Evolutionary conservation across 306 rosid species (phyloP).

Genomic region (Trifolium dubium): DNA sequence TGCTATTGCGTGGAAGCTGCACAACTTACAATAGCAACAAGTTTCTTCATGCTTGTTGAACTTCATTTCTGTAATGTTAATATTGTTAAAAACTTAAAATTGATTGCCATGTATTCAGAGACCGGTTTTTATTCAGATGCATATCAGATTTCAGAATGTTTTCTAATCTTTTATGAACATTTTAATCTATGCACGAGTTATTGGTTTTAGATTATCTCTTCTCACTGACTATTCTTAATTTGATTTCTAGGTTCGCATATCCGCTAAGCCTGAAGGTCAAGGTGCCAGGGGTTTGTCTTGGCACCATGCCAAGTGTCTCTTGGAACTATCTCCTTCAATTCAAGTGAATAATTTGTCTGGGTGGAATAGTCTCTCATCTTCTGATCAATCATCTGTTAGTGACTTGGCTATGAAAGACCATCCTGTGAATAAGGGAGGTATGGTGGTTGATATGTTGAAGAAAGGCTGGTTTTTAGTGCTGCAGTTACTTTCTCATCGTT

Average conservation of each 20-base stretch:
- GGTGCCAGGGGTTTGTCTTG: constrained; percentile 83
- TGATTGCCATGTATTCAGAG: constrained; percentile 19
- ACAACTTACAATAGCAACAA: constrained; percentile 12
- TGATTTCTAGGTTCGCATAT: constrained; percentile 74
- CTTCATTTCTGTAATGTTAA: constrained; percentile 21
- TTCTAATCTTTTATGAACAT: constrained; percentile 8
- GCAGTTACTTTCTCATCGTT: constrained; percentile 33
- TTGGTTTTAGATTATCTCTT: constrained; percentile 40
- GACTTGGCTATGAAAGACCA: constrained; percentile 55
- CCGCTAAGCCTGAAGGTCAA: constrained; percentile 74
- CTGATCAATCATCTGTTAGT: constrained; percentile 77
- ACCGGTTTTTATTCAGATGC: constrained; percentile 16
- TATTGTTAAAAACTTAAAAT: neutral
- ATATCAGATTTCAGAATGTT: constrained; percentile 24
- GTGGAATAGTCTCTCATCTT: constrained; percentile 71
- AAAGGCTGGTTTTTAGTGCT: constrained; percentile 35
- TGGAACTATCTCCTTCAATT: constrained; percentile 71
- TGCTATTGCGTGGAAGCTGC: constrained; percentile 33
- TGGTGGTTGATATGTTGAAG: constrained; percentile 31
- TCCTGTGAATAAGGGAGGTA: constrained; percentile 59
- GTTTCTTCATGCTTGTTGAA: constrained; percentile 15
- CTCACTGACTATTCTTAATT: constrained; percentile 37
- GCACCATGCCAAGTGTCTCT: constrained; percentile 90
- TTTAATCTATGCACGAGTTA: constrained; percentile 12
- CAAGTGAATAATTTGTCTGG: constrained; percentile 78